Percentiles rank a stretch among this genome's conserved stretches.
These are phyloP conservation scores for Recurvomyces mirabilis DNA, from an alignment of 495 filamentous ascomycete species.

Conservation along the genomic window DNA sequence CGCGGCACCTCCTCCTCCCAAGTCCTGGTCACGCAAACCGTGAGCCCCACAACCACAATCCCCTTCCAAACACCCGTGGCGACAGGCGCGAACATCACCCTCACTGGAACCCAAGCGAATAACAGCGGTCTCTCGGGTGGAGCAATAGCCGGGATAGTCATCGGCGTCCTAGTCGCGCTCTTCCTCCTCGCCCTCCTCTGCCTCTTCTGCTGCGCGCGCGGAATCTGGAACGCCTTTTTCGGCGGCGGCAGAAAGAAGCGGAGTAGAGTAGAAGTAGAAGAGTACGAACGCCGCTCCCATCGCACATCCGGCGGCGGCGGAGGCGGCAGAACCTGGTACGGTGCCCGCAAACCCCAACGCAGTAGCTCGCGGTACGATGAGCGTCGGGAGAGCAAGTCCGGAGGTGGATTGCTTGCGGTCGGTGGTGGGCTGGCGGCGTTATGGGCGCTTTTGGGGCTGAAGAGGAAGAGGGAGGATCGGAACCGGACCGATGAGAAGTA, in stretches of 20 bases:
- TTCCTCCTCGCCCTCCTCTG: slow-evolving; percentile 61
- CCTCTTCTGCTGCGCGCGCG: slow-evolving; percentile 60
- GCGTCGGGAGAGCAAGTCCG: slow-evolving; percentile 40
- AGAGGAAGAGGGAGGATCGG: slow-evolving; percentile 41
- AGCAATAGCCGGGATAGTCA: slow-evolving; percentile 90
- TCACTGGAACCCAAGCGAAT: slow-evolving; percentile 26
- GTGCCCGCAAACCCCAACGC: slow-evolving; percentile 41
- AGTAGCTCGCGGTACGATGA: slow-evolving; percentile 26
- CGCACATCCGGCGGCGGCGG: slow-evolving; percentile 32
- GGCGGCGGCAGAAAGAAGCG: slow-evolving; percentile 40
- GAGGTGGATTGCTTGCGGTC: slow-evolving; percentile 43
- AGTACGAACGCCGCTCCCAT: slow-evolving; percentile 61
- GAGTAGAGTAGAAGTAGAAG: slow-evolving; percentile 35
- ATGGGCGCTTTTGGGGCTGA: slow-evolving; percentile 65
- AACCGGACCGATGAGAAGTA: slow-evolving; percentile 33
- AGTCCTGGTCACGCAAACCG: slow-evolving; percentile 44
- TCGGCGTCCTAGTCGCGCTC: slow-evolving; percentile 70
- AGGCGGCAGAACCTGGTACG: slow-evolving; percentile 59
- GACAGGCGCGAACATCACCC: slow-evolving; percentile 40
- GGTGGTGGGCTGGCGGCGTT: slow-evolving; percentile 54
- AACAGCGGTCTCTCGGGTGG: slow-evolving; percentile 59
- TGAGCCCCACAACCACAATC: slow-evolving; percentile 45
- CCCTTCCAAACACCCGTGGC: slow-evolving; percentile 47
- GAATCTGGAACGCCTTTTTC: slow-evolving; percentile 55
- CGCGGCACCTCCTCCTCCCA: slow-evolving; percentile 57